Percentiles rank a stretch among this genome's conserved stretches.
Conservation (phyloP, 495 filamentous ascomycete genomes). For the Hypomontagnella monticulosa region DNA sequence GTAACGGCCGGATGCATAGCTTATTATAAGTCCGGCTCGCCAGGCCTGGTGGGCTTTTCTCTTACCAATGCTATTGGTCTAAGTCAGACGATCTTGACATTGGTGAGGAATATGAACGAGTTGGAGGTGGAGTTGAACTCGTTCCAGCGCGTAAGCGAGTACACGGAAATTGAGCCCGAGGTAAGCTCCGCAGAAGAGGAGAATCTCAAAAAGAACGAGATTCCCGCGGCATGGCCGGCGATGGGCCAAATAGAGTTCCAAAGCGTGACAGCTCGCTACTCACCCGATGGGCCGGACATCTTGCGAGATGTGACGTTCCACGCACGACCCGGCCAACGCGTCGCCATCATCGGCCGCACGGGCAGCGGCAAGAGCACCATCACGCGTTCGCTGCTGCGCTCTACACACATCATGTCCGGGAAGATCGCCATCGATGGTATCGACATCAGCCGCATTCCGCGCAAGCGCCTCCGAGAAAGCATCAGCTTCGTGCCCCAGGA, state of each 20-base stretch:
- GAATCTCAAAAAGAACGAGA: slow-evolving; percentile 41
- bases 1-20: slow-evolving; percentile 16
- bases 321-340: slow-evolving; percentile 45
- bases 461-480: slow-evolving; percentile 50
- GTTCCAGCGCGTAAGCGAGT: slow-evolving; percentile 63
- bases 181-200: slow-evolving; percentile 42
- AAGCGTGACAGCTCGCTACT: slow-evolving; percentile 45
- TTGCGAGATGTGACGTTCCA: slow-evolving; percentile 35
- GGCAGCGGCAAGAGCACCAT: slow-evolving; percentile 55
- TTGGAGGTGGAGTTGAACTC: slow-evolving; percentile 62
- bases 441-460: slow-evolving; percentile 49
- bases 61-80: slow-evolving; percentile 30
- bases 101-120: slow-evolving; percentile 58
- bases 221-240: slow-evolving; percentile 46
- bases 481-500: slow-evolving; percentile 58
- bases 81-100: slow-evolving; percentile 26
- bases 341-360: slow-evolving; percentile 56
- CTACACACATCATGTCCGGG: slow-evolving; percentile 47
- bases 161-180: slow-evolving; percentile 60
- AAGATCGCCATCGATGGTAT: slow-evolving; percentile 53
- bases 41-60: slow-evolving; percentile 29
- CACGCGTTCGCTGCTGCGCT: slow-evolving; percentile 52
- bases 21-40: slow-evolving; percentile 7
- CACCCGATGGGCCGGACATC: slow-evolving; percentile 36
- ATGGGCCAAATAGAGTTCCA: slow-evolving; percentile 41